Evolutionary conservation across 345 rosid species (phyloP).

Genomic region (Sonneratia caseolaris): DNA sequence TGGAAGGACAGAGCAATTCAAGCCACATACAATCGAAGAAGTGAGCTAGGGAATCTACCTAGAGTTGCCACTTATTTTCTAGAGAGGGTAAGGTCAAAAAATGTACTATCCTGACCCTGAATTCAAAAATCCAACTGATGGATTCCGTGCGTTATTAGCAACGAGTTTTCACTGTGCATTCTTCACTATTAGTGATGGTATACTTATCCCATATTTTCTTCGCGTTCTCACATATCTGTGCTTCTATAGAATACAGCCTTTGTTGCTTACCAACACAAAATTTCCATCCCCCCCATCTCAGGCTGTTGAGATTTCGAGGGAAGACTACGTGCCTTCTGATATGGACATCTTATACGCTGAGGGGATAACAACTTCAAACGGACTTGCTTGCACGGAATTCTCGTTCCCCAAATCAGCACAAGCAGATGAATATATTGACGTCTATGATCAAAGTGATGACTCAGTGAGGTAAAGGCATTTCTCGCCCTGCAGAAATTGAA

Average conservation of each 20-base stretch:
- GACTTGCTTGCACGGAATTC: slow-evolving; percentile 68
- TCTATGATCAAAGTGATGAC: slow-evolving; percentile 35
- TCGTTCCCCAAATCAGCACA: slow-evolving; percentile 34
- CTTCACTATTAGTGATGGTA: too few relatives aligned
- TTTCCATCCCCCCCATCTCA: slow-evolving; percentile 15
- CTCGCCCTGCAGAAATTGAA: background rate
- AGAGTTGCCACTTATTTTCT: slow-evolving; percentile 70
- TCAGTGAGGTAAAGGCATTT: slow-evolving; percentile 30
- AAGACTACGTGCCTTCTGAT: slow-evolving; percentile 67
- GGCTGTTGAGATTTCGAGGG: slow-evolving; percentile 70
- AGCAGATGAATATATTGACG: slow-evolving; percentile 20
- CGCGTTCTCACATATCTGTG: background rate
- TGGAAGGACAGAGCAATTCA: slow-evolving; percentile 71
- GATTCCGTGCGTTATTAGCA: background rate
- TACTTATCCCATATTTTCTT: too few relatives aligned
- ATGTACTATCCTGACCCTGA: slow-evolving; percentile 7
- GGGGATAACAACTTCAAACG: slow-evolving; percentile 55
- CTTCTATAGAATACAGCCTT: background rate
- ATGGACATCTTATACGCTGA: slow-evolving; percentile 78
- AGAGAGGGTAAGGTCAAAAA: slow-evolving; percentile 44
- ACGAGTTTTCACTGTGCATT: background rate
- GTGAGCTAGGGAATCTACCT: slow-evolving; percentile 58
- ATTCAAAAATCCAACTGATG: background rate
- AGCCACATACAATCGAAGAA: slow-evolving; percentile 67
- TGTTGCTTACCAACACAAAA: background rate